Evolutionary conservation across 441 rosid genomes (phyloP).

Genomic region (Pelargonium cotyledonis): DNA sequence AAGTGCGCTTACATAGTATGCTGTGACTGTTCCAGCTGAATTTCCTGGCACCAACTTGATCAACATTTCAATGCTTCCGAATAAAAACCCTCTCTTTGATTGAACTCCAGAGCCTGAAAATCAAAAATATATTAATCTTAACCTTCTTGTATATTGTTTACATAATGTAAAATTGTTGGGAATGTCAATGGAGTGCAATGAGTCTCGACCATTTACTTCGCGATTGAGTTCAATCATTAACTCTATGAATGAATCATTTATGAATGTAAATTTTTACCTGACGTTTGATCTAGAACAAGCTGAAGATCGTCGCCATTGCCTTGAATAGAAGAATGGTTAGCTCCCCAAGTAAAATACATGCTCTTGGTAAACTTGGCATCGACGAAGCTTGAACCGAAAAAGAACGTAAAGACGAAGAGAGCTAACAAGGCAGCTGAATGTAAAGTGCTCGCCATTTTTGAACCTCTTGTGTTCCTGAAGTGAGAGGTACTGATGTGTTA

Average conservation of each 20-base stretch:
- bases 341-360: constrained; percentile 64
- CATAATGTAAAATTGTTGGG: background rate
- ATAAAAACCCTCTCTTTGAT: constrained; percentile 42
- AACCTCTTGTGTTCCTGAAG: no score
- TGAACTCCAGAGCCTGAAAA: constrained; percentile 40
- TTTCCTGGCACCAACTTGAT: constrained; percentile 55
- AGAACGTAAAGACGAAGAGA: constrained; percentile 28
- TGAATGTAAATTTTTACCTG: constrained; percentile 29
- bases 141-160: background rate
- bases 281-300: constrained; percentile 54
- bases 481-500: no score
- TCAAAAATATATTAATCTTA: no score
- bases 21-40: constrained; percentile 55
- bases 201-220: no score
- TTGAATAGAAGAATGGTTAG: constrained; percentile 31
- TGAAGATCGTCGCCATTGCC: constrained; percentile 43
- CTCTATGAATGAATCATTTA: no score
- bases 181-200: no score
- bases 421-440: constrained; percentile 20
- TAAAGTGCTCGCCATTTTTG: constrained; percentile 31
- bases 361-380: constrained; percentile 45
- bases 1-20: constrained; percentile 35
- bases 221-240: no score
- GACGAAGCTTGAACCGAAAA: constrained; percentile 32
- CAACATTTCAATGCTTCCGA: constrained; percentile 53